Evolutionary conservation across 108 stramenopile genomes (phyloP).

Genomic region (Poteriospumella lacustris): DNA sequence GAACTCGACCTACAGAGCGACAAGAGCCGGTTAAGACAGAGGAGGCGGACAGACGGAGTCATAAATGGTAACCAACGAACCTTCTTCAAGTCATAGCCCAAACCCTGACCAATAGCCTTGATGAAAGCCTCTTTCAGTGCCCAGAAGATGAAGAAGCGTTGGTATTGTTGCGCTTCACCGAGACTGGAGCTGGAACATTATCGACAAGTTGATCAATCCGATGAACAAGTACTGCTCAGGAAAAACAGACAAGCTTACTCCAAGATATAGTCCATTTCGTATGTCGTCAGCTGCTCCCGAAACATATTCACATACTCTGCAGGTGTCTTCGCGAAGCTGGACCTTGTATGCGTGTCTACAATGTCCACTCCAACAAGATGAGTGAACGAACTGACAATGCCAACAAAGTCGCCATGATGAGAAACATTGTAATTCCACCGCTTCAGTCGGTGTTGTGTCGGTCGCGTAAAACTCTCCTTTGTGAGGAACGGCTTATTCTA

Average conservation of each 20-base stretch:
- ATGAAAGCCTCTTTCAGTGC: constrained; percentile 46
- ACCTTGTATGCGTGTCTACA: constrained; percentile 33
- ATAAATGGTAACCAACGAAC: background rate
- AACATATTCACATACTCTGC: constrained; percentile 41
- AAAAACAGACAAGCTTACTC: background rate
- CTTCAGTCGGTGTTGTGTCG: background rate
- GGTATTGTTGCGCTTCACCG: background rate
- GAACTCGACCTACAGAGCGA: background rate
- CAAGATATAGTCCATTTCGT: constrained; percentile 20
- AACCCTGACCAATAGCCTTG: constrained; percentile 44
- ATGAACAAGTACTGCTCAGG: background rate
- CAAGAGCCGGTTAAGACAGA: background rate
- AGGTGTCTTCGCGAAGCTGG: background rate
- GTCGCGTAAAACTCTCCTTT: background rate
- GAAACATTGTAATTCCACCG: constrained; percentile 53
- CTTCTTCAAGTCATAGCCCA: constrained; percentile 14
- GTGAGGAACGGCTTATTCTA: background rate
- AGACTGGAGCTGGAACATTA: too few species aligned
- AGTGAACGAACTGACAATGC: constrained; percentile 41
- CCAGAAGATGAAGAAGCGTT: background rate
- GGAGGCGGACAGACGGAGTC: background rate
- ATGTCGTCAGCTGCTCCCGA: constrained; percentile 36
- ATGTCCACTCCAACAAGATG: constrained; percentile 39
- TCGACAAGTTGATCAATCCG: background rate
- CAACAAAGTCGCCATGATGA: constrained; percentile 50